Conservation (phyloP, 1,284 basidiomycete genomes). For the Cryptococcus hybrid region DNA sequence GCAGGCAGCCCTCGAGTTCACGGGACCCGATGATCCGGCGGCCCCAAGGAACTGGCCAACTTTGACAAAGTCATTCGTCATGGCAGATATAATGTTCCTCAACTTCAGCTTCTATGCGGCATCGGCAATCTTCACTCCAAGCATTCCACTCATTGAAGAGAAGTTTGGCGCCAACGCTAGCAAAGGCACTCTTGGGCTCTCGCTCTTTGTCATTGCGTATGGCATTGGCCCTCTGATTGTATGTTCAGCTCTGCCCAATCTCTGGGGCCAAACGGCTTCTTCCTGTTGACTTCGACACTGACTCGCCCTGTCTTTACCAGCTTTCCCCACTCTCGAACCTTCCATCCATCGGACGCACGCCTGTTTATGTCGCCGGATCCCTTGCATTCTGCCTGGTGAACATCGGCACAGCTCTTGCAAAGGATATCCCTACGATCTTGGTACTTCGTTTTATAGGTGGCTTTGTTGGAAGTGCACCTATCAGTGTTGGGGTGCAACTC, state of each 20-base stretch:
- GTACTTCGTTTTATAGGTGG: not conserved
- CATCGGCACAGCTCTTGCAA: not conserved
- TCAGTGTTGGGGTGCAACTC: not conserved
- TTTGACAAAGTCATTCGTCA: not conserved
- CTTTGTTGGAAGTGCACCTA: not conserved
- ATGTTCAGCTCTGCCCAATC: not conserved
- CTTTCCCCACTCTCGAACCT: not conserved
- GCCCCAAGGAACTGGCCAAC: not conserved
- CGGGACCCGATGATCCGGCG: not conserved
- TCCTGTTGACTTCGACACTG: too few species aligned
- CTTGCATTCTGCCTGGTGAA: not conserved
- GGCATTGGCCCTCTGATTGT: constrained; percentile 19
- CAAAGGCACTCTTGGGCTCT: constrained; percentile 12
- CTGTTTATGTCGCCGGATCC: not conserved
- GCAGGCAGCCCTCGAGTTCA: not conserved
- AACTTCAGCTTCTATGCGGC: not conserved
- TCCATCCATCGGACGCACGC: not conserved
- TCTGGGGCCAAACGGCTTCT: too few species aligned
- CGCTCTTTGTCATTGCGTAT: constrained; percentile 21
- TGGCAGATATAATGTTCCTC: not conserved
- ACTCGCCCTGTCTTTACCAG: not conserved
- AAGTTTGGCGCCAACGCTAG: not conserved
- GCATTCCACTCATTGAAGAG: not conserved
- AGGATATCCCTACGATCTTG: not conserved
- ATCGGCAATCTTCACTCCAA: not conserved